Conservation (phyloP, 2,329 filamentous ascomycete species). For the Sarocladiaceae sp. region DNA sequence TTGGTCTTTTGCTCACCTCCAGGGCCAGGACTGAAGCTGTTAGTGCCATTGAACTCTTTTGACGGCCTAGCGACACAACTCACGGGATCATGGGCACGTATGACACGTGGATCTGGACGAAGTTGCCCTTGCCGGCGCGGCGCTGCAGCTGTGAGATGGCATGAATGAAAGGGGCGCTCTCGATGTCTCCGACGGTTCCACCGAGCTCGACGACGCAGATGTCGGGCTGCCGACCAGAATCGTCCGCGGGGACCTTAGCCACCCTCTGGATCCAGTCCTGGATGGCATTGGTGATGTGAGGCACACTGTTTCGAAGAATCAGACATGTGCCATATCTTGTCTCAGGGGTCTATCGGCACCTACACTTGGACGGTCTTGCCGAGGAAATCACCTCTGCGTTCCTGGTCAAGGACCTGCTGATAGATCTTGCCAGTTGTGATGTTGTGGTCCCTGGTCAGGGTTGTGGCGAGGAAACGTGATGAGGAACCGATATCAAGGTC, state of each 20-base stretch:
- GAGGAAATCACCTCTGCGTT: slow-evolving; percentile 68
- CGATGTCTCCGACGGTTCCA: slow-evolving; percentile 71
- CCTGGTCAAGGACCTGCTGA: slow-evolving; percentile 67
- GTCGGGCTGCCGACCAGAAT: slow-evolving; percentile 77
- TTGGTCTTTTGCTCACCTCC: slow-evolving; percentile 87
- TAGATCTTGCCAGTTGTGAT: slow-evolving; percentile 98
- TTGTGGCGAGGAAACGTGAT: slow-evolving; percentile 63
- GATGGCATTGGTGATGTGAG: slow-evolving; percentile 87
- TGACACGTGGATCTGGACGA: slow-evolving; percentile 84
- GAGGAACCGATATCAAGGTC: slow-evolving; percentile 57
- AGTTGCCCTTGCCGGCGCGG: slow-evolving; percentile 67
- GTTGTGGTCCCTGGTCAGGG: slow-evolving; percentile 82
- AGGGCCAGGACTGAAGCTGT: slow-evolving; percentile 10
- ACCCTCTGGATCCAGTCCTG: slow-evolving; percentile 91
- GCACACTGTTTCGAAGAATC: slow-evolving; percentile 45
- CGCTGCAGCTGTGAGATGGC: slow-evolving; percentile 73
- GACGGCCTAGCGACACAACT: too few relatives aligned
- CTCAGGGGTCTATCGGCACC: slow-evolving; percentile 11
- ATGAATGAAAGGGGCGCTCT: slow-evolving; percentile 83
- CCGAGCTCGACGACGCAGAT: slow-evolving; percentile 68
- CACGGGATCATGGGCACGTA: slow-evolving; percentile 64
- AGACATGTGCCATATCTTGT: background rate
- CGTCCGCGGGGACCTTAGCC: slow-evolving; percentile 79
- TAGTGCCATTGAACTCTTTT: too few relatives aligned
- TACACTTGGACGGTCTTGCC: slow-evolving; percentile 80